These are phyloP conservation scores for Hymenoscyphus infarciens DNA, from an alignment of 2,329 filamentous ascomycete genomes.

Conservation along the genomic window DNA sequence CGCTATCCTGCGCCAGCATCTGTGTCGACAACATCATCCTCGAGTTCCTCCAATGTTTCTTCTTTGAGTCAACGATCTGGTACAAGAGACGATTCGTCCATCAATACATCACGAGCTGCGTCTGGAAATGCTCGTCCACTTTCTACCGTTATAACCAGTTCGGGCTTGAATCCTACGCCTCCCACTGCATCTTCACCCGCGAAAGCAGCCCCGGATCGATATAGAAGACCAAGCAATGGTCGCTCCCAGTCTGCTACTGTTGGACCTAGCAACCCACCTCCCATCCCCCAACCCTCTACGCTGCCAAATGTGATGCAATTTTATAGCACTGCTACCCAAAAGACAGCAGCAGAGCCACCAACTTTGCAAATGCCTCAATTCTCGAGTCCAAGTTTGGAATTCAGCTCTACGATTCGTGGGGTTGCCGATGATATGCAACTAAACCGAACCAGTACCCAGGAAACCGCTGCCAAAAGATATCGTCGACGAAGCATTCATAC, in stretches of 20 bases:
- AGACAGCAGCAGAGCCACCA: conserved; percentile 25
- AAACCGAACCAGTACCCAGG: conserved; percentile 52
- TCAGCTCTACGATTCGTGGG: conserved; percentile 10
- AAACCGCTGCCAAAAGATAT: conserved; percentile 67
- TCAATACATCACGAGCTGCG: conserved; percentile 36
- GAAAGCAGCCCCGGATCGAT: conserved; percentile 77
- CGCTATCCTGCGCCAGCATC: conserved; percentile 49
- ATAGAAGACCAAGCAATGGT: conserved; percentile 63
- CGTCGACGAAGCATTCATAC: conserved; percentile 80
- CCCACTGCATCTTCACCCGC: conserved; percentile 45
- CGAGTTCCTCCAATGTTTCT: conserved; percentile 36
- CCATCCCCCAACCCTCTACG: conserved; percentile 48
- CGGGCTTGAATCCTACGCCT: conserved; percentile 50
- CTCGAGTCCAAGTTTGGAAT: conserved; percentile 18
- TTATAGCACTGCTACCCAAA: conserved; percentile 44
- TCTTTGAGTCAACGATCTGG: conserved; percentile 41
- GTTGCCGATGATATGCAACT: conserved; percentile 44
- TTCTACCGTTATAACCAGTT: conserved; percentile 41
- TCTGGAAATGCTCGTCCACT: conserved; percentile 33
- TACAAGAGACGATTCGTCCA: conserved; percentile 51
- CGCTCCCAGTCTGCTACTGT: conserved; percentile 40
- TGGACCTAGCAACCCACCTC: conserved; percentile 35
- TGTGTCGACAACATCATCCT: conserved; percentile 42
- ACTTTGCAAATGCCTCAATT: conserved; percentile 31
- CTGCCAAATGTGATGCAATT: conserved; percentile 54